Evolutionary conservation across 768 basidiomycete species (phyloP).

Genomic region (Hemileccinum rubropunctum): DNA sequence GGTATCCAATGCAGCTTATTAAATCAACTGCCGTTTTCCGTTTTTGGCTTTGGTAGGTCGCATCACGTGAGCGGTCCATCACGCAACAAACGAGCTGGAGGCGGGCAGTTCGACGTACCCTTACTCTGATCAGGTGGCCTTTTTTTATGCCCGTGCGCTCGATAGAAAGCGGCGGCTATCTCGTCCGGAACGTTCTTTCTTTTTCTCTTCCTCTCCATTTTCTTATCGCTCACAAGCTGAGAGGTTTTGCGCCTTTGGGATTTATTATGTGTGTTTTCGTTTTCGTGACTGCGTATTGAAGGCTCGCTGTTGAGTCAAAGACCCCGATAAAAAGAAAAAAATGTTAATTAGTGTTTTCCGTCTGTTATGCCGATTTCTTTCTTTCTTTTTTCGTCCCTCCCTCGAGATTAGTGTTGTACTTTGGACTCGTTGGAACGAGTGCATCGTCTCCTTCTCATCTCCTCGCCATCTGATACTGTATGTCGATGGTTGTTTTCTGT

Average conservation of each 20-base stretch:
- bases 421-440: too few species aligned
- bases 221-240: not conserved
- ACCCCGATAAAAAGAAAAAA: not conserved
- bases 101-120: not conserved
- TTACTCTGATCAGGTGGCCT: not conserved
- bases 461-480: too few species aligned
- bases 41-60: not conserved
- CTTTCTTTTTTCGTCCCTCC: too few species aligned
- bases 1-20: conserved; percentile 2
- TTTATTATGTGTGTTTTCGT: conserved; percentile 3
- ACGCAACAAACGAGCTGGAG: not conserved
- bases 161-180: too few species aligned
- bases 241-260: not conserved
- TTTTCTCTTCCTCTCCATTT: not conserved
- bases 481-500: too few species aligned
- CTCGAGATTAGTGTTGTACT: too few species aligned
- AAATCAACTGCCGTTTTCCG: conserved; percentile 8
- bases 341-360: not conserved
- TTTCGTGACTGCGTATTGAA: not conserved
- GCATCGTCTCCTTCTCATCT: too few species aligned
- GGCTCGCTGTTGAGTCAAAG: too few species aligned
- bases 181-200: not conserved
- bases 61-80: not conserved
- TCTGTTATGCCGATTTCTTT: too few species aligned
- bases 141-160: not conserved